Conservation (phyloP, 768 basidiomycete species). For the Hericium rajendrae region DNA sequence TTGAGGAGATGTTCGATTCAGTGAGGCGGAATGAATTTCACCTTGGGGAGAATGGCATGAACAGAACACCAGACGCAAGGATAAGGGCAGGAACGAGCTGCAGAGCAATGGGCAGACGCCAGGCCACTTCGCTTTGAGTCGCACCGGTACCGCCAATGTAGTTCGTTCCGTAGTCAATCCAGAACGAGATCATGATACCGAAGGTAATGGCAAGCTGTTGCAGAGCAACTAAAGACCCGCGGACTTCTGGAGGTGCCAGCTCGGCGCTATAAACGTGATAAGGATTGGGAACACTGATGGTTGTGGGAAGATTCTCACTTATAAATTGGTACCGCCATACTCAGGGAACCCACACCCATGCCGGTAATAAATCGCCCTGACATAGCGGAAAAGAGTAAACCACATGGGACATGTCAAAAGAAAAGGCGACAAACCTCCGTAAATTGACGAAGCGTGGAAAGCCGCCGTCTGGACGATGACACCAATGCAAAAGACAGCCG, state of each 20-base stretch:
- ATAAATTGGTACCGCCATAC: constrained; percentile 78
- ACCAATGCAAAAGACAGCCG: constrained; percentile 33
- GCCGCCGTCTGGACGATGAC: constrained; percentile 67
- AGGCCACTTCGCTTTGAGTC: constrained; percentile 56
- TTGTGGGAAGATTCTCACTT: constrained; percentile 27
- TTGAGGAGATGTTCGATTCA: not conserved
- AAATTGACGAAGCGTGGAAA: constrained; percentile 49
- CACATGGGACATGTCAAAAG: not conserved
- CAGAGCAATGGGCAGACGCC: constrained; percentile 65
- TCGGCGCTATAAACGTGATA: constrained; percentile 24
- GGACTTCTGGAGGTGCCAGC: constrained; percentile 72
- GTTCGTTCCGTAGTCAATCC: constrained; percentile 47
- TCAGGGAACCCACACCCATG: constrained; percentile 71
- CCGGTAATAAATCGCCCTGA: constrained; percentile 63
- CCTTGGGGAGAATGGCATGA: constrained; percentile 77
- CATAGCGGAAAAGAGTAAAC: not conserved
- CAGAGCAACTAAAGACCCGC: constrained; percentile 71
- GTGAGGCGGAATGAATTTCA: constrained; percentile 14
- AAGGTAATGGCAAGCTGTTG: constrained; percentile 80
- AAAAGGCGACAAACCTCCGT: constrained; percentile 32
- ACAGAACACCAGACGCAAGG: constrained; percentile 59
- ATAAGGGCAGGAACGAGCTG: constrained; percentile 69
- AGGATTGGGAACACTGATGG: not conserved
- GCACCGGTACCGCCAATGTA: constrained; percentile 57
- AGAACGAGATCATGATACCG: constrained; percentile 59